A percentile compares a stretch with the other conserved stretches of the same genome.
phyloP scores from a whole-genome alignment of 1,139 yeast species.

The Kodamaea sp. region DNA sequence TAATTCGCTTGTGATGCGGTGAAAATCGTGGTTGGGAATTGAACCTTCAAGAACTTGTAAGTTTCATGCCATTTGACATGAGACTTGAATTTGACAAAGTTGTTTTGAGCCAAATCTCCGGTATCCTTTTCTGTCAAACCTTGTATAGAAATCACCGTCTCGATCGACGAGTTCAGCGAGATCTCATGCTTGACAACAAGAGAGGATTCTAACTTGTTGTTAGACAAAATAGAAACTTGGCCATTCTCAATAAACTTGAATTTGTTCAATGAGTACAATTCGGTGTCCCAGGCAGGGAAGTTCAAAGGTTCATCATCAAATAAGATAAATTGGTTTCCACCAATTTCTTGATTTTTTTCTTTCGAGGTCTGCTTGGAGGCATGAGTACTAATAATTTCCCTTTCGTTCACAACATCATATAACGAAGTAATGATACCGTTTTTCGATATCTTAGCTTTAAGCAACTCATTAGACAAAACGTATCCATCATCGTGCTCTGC shows the following conservation, averaged over 20 bases:
- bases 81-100: slow-evolving; percentile 54
- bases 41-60: slow-evolving; percentile 87
- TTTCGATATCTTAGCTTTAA: slow-evolving; percentile 58
- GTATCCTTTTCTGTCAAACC: slow-evolving; percentile 41
- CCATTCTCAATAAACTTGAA: slow-evolving; percentile 49
- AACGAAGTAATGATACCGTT: slow-evolving; percentile 71
- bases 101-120: slow-evolving; percentile 32
- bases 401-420: slow-evolving; percentile 55
- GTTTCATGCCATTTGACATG: slow-evolving; percentile 86
- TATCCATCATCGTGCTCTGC: slow-evolving; percentile 41
- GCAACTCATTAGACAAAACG: slow-evolving; percentile 58
- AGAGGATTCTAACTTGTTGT: slow-evolving; percentile 62
- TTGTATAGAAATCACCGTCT: slow-evolving; percentile 70
- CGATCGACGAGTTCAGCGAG: slow-evolving; percentile 57
- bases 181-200: slow-evolving; percentile 61
- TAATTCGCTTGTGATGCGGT: slow-evolving; percentile 72
- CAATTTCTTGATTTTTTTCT: slow-evolving; percentile 30
- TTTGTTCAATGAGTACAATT: slow-evolving; percentile 76
- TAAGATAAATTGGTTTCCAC: slow-evolving; percentile 77
- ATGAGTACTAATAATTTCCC: slow-evolving; percentile 67
- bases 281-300: slow-evolving; percentile 98
- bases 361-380: slow-evolving; percentile 48
- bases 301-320: slow-evolving; percentile 88
- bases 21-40: slow-evolving; percentile 84
- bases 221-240: slow-evolving; percentile 50